These are phyloP conservation scores for Macaranga tanarius DNA, from an alignment of 441 rosid species.

Conservation along the genomic window DNA sequence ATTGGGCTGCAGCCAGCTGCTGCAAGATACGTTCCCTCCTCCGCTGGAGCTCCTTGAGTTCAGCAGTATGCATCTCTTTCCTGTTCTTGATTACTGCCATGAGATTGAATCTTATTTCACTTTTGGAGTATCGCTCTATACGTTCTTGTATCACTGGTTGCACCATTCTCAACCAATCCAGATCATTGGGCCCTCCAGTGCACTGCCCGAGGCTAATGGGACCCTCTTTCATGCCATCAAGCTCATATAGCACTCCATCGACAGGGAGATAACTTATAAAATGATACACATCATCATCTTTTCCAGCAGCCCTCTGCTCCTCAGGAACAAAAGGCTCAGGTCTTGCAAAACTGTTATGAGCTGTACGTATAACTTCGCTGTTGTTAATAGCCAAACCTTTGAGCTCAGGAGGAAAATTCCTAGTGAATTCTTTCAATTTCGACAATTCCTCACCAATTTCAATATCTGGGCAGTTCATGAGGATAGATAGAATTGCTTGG, in stretches of 20 bases:
- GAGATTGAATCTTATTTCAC: constrained; percentile 94
- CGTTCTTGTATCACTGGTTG: constrained; percentile 95
- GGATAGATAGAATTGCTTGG: constrained; percentile 90
- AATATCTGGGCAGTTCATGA: constrained; percentile 80
- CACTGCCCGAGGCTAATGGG: constrained; percentile 91
- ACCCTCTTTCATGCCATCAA: constrained; percentile 94
- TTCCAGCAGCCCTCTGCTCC: constrained; percentile 79
- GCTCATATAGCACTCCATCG: constrained; percentile 88
- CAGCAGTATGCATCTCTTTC: constrained; percentile 75
- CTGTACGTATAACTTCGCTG: constrained; percentile 84
- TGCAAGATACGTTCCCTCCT: constrained; percentile 72
- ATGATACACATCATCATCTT: constrained; percentile 95
- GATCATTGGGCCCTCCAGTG: constrained; percentile 50
- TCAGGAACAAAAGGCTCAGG: constrained; percentile 93
- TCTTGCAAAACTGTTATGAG: constrained; percentile 95
- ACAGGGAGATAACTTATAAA: constrained; percentile 92
- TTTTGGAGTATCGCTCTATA: constrained; percentile 81
- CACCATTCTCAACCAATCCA: constrained; percentile 84
- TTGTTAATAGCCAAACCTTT: constrained; percentile 98
- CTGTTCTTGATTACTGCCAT: constrained; percentile 88
- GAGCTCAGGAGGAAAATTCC: constrained; percentile 88
- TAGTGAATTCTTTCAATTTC: constrained; percentile 79
- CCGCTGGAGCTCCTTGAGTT: constrained; percentile 85
- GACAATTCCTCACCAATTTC: constrained; percentile 88
- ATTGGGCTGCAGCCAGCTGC: constrained; percentile 57